phyloP scores from a whole-genome alignment of 2,329 filamentous ascomycete species.

The Aspergillus brunneoviolaceus region DNA sequence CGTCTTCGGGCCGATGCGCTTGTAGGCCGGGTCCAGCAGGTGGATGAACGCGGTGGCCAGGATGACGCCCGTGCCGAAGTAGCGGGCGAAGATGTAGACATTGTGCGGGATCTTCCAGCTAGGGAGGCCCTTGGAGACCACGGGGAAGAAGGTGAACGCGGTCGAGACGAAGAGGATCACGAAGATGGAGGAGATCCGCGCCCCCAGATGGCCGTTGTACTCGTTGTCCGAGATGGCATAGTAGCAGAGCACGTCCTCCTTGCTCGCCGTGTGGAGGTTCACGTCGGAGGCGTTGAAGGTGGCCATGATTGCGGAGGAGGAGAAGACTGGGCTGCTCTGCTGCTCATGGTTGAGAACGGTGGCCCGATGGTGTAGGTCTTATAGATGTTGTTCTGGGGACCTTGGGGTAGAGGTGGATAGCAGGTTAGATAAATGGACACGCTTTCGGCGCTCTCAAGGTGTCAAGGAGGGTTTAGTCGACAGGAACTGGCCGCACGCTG shows the following conservation, averaged over 20 bases:
- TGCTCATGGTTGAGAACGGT: background rate
- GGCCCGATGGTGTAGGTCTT: background rate
- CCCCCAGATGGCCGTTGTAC: constrained; percentile 15
- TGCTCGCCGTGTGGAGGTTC: constrained; percentile 9
- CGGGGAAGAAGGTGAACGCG: constrained; percentile 13
- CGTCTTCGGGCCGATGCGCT: constrained; percentile 14
- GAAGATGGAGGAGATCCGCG: constrained; percentile 15
- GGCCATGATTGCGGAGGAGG: background rate
- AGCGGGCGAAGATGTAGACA: constrained; percentile 16
- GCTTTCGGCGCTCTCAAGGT: background rate
- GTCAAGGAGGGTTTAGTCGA: background rate
- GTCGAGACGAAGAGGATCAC: constrained; percentile 16
- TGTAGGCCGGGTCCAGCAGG: constrained; percentile 17
- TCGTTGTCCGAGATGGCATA: constrained; percentile 12
- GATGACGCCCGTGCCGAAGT: constrained; percentile 17
- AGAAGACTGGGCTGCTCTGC: background rate
- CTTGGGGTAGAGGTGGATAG: background rate
- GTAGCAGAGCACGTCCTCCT: constrained; percentile 12
- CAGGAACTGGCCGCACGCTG: background rate
- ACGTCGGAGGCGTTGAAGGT: constrained; percentile 12
- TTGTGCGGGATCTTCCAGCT: constrained; percentile 11
- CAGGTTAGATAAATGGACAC: background rate
- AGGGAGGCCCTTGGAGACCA: constrained; percentile 10
- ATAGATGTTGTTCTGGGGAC: background rate
- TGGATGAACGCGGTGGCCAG: constrained; percentile 17